Base-by-base conservation (phyloP, 345 rosid species). In the Abelmoschus esculentus region DNA sequence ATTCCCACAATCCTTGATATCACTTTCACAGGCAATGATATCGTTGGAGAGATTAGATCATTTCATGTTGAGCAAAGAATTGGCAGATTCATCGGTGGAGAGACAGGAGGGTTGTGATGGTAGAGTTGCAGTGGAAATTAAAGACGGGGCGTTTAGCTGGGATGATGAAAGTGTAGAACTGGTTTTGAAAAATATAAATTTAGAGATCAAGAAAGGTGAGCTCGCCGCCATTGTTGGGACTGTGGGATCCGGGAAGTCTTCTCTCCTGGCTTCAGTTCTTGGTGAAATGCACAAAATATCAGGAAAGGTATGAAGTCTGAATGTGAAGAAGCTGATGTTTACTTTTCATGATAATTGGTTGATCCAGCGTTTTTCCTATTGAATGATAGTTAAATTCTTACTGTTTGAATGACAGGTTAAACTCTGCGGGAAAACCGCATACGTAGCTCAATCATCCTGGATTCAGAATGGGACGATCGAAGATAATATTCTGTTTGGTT, bases 401-500 rank as follows among this genome's bases (percentile, higher is more conserved):
- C 34, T 75, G 70, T 47, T 70, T 18, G 1, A 18, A 47, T 49
- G 72, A 46, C 79, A 91, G 96, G 92, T 92, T 65, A 84, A 79
- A 79, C 84, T 89, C 62, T 89, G 89, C 61, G 98, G 98, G 63
- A 74, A 84, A 46, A 88, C 91, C 17, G 96, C 95, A 36, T 93
- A 91, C 73, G 96, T 93, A n/a, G 97, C 95, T 19, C 98, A 93
- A 75, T 88, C 97, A 29, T 82, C 98, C 5, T 93, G 98, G 98
- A 91, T 91, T 46, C 97, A 91, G 69, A 91, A 86, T 63, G 95
- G 96, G 75, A 93, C 98, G 18, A 80, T 93, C 78, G 76, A 86
- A 78, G 97, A 91, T 50, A 93, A 88, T 74, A 91, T 93, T 66
- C 83, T 93, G 67, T 93, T 91, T 72, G 95, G 97, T 72, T 80